A percentile compares a stretch with the other conserved stretches of the same genome.
phyloP scores from a whole-genome alignment of 2,329 filamentous ascomycete species.

The Xylariaceae sp. region DNA sequence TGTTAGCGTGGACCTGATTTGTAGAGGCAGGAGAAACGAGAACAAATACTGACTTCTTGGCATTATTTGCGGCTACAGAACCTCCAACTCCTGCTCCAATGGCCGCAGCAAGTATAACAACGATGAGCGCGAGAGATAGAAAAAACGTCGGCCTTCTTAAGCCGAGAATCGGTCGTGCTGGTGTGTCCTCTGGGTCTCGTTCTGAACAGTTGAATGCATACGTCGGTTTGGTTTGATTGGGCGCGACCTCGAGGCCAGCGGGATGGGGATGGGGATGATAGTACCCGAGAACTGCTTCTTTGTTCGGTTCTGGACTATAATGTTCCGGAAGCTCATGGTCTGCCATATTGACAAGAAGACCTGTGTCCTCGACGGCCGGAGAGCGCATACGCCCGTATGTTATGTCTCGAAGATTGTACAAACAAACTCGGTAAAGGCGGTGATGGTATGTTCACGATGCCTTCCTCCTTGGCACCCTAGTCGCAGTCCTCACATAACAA shows the following conservation, averaged over 20 bases:
- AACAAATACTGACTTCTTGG: conserved; percentile 11
- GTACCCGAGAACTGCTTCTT: conserved; percentile 3
- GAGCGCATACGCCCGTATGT: no score
- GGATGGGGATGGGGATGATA: neutral
- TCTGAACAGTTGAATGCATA: neutral
- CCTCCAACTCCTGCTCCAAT: conserved; percentile 24
- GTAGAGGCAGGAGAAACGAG: no score
- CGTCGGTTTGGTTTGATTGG: neutral
- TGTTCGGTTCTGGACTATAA: conserved; percentile 5
- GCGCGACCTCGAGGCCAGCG: conserved; percentile 9
- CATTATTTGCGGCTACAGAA: conserved; percentile 22
- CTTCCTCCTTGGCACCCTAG: no score
- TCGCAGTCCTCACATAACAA: no score
- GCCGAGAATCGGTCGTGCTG: conserved; percentile 17
- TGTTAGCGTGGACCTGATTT: conserved; percentile 1
- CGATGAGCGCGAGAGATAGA: conserved; percentile 13
- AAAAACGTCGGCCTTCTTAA: conserved; percentile 18
- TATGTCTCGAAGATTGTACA: no score
- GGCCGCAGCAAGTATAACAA: conserved; percentile 20
- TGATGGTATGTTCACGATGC: no score
- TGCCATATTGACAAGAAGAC: no score
- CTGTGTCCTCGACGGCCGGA: no score
- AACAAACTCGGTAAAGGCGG: no score
- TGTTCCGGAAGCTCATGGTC: no score
- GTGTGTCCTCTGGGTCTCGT: neutral